These are phyloP conservation scores for Hypoxylon fuscum DNA, from an alignment of 495 filamentous ascomycete genomes.

Conservation along the genomic window DNA sequence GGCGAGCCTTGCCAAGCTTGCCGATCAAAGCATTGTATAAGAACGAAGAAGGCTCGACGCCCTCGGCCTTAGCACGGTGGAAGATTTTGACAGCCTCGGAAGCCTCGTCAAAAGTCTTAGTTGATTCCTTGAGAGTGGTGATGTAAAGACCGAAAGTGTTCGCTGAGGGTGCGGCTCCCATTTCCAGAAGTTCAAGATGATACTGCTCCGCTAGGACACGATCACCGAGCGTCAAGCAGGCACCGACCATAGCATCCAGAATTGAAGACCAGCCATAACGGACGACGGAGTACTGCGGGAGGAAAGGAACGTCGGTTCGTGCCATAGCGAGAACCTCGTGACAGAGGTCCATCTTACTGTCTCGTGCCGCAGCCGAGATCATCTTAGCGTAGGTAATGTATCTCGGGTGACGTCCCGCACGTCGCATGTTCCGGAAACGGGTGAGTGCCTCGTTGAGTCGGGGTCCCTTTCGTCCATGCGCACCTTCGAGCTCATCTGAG, in stretches of 20 bases:
- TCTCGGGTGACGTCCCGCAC: slow-evolving; percentile 87
- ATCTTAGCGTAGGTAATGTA: slow-evolving; percentile 97
- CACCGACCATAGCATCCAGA: slow-evolving; percentile 94
- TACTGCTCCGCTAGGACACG: slow-evolving; percentile 80
- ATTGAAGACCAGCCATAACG: slow-evolving; percentile 95
- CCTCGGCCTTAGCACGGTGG: slow-evolving; percentile 89
- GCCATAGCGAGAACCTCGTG: slow-evolving; percentile 90
- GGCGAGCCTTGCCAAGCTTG: slow-evolving; percentile 95
- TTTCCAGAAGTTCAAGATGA: slow-evolving; percentile 87
- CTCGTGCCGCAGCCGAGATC: slow-evolving; percentile 87
- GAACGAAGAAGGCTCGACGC: slow-evolving; percentile 94
- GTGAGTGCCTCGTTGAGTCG: slow-evolving; percentile 82
- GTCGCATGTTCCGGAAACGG: slow-evolving; percentile 91
- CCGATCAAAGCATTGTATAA: slow-evolving; percentile 98
- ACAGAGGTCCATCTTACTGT: slow-evolving; percentile 78
- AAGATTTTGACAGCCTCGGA: slow-evolving; percentile 97
- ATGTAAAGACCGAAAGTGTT: slow-evolving; percentile 99
- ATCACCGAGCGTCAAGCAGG: slow-evolving; percentile 85
- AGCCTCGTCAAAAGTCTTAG: slow-evolving; percentile 97
- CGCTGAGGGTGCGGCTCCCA: slow-evolving; percentile 89
- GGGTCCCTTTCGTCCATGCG: slow-evolving; percentile 70
- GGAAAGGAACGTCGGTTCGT: slow-evolving; percentile 82
- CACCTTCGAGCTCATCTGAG: slow-evolving; percentile 82
- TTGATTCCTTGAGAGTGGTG: slow-evolving; percentile 94
- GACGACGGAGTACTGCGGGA: slow-evolving; percentile 81